These are phyloP conservation scores for Fraxinus greggii DNA, from an alignment of 305 asterid species.

Conservation along the genomic window DNA sequence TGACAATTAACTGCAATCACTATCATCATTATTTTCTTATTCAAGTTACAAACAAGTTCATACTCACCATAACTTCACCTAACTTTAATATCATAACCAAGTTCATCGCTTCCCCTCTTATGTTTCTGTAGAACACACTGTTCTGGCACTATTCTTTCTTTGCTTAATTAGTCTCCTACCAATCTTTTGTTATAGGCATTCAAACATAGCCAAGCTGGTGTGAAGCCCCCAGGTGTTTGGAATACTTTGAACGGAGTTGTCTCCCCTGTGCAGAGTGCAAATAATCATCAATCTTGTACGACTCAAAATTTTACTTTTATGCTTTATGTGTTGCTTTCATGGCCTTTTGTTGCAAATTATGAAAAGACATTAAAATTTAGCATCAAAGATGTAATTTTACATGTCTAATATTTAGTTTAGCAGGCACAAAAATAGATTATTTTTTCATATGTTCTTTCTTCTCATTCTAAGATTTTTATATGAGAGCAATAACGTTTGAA, in stretches of 20 bases:
- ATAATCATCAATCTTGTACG: slow-evolving; percentile 44
- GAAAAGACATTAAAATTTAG: neutral
- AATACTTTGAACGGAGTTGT: slow-evolving; percentile 59
- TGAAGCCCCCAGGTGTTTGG: slow-evolving; percentile 71
- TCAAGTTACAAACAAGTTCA: neutral
- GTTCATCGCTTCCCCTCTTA: neutral
- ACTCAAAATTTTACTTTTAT: slow-evolving; percentile 10
- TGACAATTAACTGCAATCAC: neutral
- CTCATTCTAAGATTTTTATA: neutral
- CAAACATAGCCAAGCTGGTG: slow-evolving; percentile 50
- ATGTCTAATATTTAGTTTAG: neutral
- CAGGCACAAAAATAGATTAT: neutral
- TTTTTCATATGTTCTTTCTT: neutral
- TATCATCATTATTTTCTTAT: neutral
- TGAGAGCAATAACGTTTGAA: neutral
- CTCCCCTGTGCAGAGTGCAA: slow-evolving; percentile 49
- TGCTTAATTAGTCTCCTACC: neutral
- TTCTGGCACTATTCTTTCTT: neutral
- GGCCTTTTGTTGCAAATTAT: neutral
- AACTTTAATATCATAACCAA: neutral
- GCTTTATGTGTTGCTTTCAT: neutral
- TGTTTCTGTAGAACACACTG: neutral
- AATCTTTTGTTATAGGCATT: slow-evolving; percentile 51
- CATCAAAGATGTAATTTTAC: neutral
- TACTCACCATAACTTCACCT: neutral